These are phyloP conservation scores for Beauveria sp. DNA, from an alignment of 2,329 filamentous ascomycete species.

Conservation along the genomic window DNA sequence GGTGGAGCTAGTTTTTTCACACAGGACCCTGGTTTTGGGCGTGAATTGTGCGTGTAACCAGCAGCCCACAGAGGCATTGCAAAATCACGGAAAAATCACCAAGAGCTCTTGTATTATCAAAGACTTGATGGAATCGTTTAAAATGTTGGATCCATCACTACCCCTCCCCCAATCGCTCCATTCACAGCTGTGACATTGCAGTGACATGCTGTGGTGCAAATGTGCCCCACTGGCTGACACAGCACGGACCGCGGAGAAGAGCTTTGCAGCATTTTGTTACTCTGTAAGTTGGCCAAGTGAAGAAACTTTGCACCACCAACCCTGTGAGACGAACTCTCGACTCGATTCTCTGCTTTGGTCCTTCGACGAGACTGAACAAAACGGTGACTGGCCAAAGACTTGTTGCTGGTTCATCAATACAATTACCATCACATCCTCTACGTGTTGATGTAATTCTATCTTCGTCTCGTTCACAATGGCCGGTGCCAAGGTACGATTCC, in stretches of 20 bases:
- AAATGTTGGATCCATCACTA: background rate
- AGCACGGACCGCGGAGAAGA: constrained; percentile 1
- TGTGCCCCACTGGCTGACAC: constrained; percentile 7
- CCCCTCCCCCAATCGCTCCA: background rate
- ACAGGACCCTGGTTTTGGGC: background rate
- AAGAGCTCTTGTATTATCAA: background rate
- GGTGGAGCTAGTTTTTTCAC: background rate
- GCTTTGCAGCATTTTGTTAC: background rate
- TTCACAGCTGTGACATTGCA: background rate
- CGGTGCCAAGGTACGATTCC: constrained; percentile 9
- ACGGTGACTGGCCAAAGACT: background rate
- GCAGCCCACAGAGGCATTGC: background rate
- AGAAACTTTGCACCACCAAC: constrained; percentile 8
- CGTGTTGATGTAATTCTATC: constrained; percentile 8
- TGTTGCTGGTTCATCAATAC: background rate
- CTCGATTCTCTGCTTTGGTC: background rate
- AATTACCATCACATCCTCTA: background rate
- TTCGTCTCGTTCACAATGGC: constrained; percentile 4
- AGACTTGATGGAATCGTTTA: background rate
- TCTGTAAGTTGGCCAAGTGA: background rate
- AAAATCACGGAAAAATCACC: background rate
- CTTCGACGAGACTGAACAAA: background rate
- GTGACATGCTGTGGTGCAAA: constrained; percentile 6
- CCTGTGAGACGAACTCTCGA: background rate
- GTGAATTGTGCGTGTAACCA: background rate